Evolutionary conservation across 1,284 basidiomycete species (phyloP).

Genomic region (Austroboletus novae-zelandiae): DNA sequence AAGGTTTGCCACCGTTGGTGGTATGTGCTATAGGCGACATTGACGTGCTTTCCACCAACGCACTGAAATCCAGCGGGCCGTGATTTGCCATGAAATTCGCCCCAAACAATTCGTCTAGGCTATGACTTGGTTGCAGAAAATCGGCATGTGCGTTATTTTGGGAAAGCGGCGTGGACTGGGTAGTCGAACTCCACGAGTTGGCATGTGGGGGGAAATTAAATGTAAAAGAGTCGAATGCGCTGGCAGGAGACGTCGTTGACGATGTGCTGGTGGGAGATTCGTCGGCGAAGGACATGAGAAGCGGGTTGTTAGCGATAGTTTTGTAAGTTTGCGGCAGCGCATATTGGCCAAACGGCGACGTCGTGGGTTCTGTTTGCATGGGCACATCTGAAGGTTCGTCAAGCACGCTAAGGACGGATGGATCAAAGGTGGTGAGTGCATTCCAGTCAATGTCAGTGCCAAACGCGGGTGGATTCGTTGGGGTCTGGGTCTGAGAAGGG

Average conservation of each 20-base stretch:
- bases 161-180: slow-evolving; percentile 38
- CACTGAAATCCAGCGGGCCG: slow-evolving; percentile 44
- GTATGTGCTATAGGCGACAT: slow-evolving; percentile 48
- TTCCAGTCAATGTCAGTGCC: slow-evolving; percentile 58
- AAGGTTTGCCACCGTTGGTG: slow-evolving; percentile 20
- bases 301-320: slow-evolving; percentile 74
- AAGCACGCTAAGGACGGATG: slow-evolving; percentile 54
- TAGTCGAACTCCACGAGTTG: slow-evolving; percentile 36
- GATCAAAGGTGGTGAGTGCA: slow-evolving; percentile 64
- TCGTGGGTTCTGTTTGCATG: slow-evolving; percentile 62
- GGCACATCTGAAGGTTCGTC: slow-evolving; percentile 49
- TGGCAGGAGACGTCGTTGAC: slow-evolving; percentile 21
- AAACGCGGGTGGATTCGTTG: slow-evolving; percentile 13
- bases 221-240: slow-evolving; percentile 22
- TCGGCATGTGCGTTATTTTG: slow-evolving; percentile 19
- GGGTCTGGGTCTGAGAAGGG: slow-evolving; percentile 17
- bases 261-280: slow-evolving; percentile 34
- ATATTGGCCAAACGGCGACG: slow-evolving; percentile 40
- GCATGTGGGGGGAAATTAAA: slow-evolving; percentile 25
- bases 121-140: slow-evolving; percentile 35
- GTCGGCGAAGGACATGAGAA: slow-evolving; percentile 78
- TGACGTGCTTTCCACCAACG: slow-evolving; percentile 42
- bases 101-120: slow-evolving; percentile 63
- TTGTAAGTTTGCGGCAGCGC: slow-evolving; percentile 49
- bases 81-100: slow-evolving; percentile 46